Base-by-base conservation (phyloP, 1,139 yeast species). In the Debaryomycetaceae sp. region DNA sequence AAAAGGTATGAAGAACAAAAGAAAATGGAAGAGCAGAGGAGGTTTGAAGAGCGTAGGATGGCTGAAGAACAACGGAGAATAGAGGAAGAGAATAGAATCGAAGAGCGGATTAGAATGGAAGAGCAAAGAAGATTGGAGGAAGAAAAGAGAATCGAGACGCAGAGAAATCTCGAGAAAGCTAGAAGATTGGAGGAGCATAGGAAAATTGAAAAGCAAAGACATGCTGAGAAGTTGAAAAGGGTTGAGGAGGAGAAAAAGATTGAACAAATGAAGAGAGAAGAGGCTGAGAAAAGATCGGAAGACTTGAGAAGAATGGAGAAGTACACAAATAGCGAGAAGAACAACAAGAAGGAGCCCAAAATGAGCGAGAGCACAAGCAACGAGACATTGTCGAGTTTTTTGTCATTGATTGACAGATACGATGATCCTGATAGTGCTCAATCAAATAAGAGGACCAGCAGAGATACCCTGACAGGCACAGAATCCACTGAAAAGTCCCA, bases 321-420 rank as follows among this genome's bases (percentile, higher is more conserved):
- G 9, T 9, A 8, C 7, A n/a, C 7, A 8, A 30, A 30, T 9
- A 30, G n/a, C 7, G 17, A 30, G 17, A 15, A 8, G 3, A 13
- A 30, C n/a, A 8, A 30, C 9, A 19, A 19, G 6, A 30, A 36
- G 4, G 34, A 15, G 11, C 11, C 18, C 8, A 3, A 32, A n/a
- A 15, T 17, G n/a, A 22, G 15, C 16, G 17, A 35, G 31, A 32
- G 35, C 26, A 30, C 47, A 1, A 58, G 62, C 41, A 35, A 46
- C 5, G 46, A 40, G 22, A 48, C 58, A 1, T 39, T 56, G 8
- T 41, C 43, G 8, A 61, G 63, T 40, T 49, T 56, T 37, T 37
- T 56, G 5, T 61, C 65, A n/a, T 45, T 61, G 28, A 52, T 60
- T 32, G 63, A 57, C 32, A 44, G 51, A 4, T 59, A 56, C 38